Evolutionary conservation across 257 asterid genomes (phyloP), one percentile per base, ranked within the genome.

Genomic region (Mentha longifolia): DNA sequence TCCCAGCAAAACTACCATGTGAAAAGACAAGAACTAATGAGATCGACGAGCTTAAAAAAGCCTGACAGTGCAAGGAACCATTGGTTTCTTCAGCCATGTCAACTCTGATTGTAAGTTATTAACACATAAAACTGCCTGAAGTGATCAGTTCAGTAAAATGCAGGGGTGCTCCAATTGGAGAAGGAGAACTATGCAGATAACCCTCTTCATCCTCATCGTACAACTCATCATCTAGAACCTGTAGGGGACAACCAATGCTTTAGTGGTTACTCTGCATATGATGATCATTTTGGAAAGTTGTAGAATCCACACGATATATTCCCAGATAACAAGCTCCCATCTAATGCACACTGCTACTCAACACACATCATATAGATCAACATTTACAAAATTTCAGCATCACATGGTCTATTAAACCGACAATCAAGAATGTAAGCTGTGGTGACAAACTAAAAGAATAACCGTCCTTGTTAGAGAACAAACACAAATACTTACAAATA

Each of bases 171-270:
- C 51, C 9, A 33, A n/a, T 13, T 31, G 28, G 31, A 3, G 8
- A 3, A 13, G 16, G 46, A 5, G 47, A 9, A 42, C 47, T 42
- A 11, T 42, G 47, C 43, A 4, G 30, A 9, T 1, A 61, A 60
- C 65, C 9, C 46, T 60, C 45, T 12, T 61, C 67, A 39, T 61
- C 68, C 20, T 13, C 33, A 41, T 10, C 39, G 13, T 62, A 62
- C 68, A 13, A 20, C 35, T 12, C 19, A 6, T 62, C 20, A 33
- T 62, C 54, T 42, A 35, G 39, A 35, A 35, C 39, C 39, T 35
- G 39, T 35, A 35, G 39, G 39, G 39, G 8, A 35, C 8, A 35
- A 0, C 6, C n/a, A 17, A 4, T 35, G 50, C 16, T 19, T 37
- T 41, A 41, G 16, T 43, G 22, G 9, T 43, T 22, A 22, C 22